A percentile compares a stretch with the other conserved stretches of the same genome.
These are phyloP conservation scores for Arctium lappa DNA, from an alignment of 129 eudicot species.

Conservation along the genomic window DNA sequence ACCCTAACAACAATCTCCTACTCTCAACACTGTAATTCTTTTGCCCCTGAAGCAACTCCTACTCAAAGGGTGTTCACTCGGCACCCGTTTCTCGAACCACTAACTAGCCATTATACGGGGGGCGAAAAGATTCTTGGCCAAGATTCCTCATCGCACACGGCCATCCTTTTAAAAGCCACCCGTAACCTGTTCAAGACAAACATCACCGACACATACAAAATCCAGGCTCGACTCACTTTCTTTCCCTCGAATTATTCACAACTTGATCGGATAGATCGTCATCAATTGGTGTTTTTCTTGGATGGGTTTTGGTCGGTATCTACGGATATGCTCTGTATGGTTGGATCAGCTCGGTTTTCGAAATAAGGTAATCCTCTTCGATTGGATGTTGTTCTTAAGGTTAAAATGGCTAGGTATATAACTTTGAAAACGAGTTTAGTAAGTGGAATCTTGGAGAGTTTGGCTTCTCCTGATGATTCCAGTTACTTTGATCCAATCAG, in stretches of 20 bases:
- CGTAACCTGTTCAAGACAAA: constrained; percentile 30
- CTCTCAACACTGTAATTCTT: constrained; percentile 43
- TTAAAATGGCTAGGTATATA: constrained; percentile 41
- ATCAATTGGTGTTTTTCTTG: constrained; percentile 30
- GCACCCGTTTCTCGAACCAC: constrained; percentile 22
- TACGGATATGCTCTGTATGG: constrained; percentile 54
- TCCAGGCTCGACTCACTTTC: constrained; percentile 44
- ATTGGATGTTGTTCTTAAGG: constrained; percentile 57
- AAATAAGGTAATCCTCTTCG: constrained; percentile 24
- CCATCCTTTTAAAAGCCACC: constrained; percentile 30
- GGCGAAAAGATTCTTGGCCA: constrained; percentile 45
- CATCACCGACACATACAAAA: constrained; percentile 31
- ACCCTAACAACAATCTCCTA: constrained; percentile 36
- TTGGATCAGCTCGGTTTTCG: constrained; percentile 51
- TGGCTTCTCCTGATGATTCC: constrained; percentile 32
- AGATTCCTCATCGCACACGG: background rate
- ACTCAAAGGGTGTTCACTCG: constrained; percentile 21
- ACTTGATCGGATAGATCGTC: constrained; percentile 2
- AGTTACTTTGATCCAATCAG: constrained; percentile 53
- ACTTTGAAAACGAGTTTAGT: constrained; percentile 44
- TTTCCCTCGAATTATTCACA: background rate
- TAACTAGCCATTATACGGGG: constrained; percentile 37
- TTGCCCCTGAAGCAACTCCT: constrained; percentile 46
- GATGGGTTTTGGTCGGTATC: constrained; percentile 75
- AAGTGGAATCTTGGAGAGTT: constrained; percentile 59